A percentile compares a stretch with the other conserved stretches of the same genome.
Conservation (phyloP, 345 rosid genomes). For the Syzygium jambos region DNA sequence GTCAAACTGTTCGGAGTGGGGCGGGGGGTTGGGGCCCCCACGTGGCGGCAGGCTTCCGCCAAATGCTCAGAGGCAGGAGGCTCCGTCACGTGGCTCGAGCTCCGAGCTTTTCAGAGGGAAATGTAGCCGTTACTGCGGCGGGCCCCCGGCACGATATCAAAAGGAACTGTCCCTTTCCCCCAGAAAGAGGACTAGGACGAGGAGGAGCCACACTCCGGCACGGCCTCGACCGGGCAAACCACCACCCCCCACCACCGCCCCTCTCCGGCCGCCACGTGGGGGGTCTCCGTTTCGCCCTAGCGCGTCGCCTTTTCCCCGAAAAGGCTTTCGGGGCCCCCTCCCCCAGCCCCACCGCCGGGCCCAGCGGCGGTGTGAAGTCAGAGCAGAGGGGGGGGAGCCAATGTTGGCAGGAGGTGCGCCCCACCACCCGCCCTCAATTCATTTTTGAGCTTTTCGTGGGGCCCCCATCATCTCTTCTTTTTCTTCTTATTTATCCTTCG, state of each 20-base stretch:
- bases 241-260: no score
- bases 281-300: not conserved
- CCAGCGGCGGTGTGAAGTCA: not conserved
- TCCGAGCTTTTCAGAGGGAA: not conserved
- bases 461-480: not conserved
- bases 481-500: not conserved
- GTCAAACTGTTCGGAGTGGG: not conserved
- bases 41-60: constrained; percentile 18
- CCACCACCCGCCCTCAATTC: not conserved
- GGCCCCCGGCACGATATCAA: constrained; percentile 4
- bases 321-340: not conserved
- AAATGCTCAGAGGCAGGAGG: not conserved
- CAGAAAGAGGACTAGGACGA: no score
- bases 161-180: constrained; percentile 1
- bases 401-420: not conserved
- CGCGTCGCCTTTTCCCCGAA: no score
- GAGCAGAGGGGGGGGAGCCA: not conserved
- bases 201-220: not conserved
- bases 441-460: not conserved
- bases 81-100: constrained; percentile 33
- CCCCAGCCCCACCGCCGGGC: not conserved
- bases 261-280: not conserved
- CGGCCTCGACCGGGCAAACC: no score
- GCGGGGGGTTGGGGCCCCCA: constrained; percentile 16
- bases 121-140: constrained; percentile 36